Base-by-base conservation (phyloP, 2,329 filamentous ascomycete genomes). In the Coniochaeta ligniaria region DNA sequence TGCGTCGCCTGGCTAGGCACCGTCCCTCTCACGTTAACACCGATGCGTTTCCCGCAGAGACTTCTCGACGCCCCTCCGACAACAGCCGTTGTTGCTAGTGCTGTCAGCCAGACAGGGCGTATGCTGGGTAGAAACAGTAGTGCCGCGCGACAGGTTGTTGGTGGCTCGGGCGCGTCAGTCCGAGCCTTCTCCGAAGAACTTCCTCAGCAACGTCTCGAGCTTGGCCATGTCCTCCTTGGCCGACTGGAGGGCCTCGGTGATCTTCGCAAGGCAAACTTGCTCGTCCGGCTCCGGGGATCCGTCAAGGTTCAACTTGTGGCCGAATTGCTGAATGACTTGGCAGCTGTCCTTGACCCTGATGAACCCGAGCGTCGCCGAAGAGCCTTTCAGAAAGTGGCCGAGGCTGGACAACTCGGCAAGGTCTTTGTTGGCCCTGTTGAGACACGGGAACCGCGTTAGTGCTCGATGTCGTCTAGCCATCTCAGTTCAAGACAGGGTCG, bases 311-410 rank as follows among this genome's bases (percentile, higher is more conserved):
- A 93, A 91, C 69, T 84, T 81, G 69, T 90, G 89, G 66, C 94
- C 94, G 73, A 88, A 96, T 71, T 96, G 89, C 75, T 99, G 94
- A 69, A 99, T 97, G 80, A 96, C 92, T 77, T 98, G 93, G 78
- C 95, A 99, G 64, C 86, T 89, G 70, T 97, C 92, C 73, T 92
- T 91, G 69, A 99, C 89, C 74, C 96, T 96, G 69, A 84, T 88
- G 60, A 98, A 84, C 54, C 95, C 95, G 59, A 99, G 83, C 4
- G 95, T 97, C 43, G 95, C 94, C 9, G 94, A 97, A 7, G 94
- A 98, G 62, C 95, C 95, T 78, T 99, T 99, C 67, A 99, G 83
- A 78, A 96, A 99, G 77, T 99, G 95, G 47, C 95, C 95, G 35
- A 96, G 86, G 59, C 84, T 82, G 36, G 92, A 96, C 41, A 98